Evolutionary conservation across 2,329 filamentous ascomycete species (phyloP), one percentile per base, ranked within the genome.

Genomic region (Aspergillus phoenicis): DNA sequence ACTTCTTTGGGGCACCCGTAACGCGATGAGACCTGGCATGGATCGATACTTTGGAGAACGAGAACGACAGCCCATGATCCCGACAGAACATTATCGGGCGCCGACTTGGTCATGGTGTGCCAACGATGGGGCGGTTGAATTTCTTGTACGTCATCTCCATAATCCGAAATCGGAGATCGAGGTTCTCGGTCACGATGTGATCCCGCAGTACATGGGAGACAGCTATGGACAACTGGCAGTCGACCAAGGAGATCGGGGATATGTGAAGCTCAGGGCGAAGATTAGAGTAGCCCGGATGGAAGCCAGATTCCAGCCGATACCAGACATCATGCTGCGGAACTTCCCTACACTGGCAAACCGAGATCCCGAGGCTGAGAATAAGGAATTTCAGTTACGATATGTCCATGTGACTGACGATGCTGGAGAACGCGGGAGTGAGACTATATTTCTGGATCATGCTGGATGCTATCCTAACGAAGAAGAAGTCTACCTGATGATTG

Each of bases 91-190:
- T 30, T 51, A 51, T 10, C 47, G 47, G n/a, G 47, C 24, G 28
- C 47, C 47, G 10, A 30, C 47, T 7, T 51, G 47, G 47, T 51
- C 47, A 10, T 51, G 26, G 47, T 51, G 47, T 51, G 47, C 47
- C 26, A 30, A 51, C 11, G 47, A 51, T 33, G 47, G 47, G 26
- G 26, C 28, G 26, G 10, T 51, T 30, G 47, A 51, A 6, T 51
- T 51, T 11, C 4, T 51, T 33, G 47, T 15, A 5, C 3, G 8
- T 11, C 20, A 51, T 33, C 28, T 51, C 8, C 7, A 51, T 17
- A 26, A n/a, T 33, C 15, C 47, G n/a, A 33, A 13, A n/a, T 11
- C 47, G 26, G 47, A 51, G 7, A 51, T 51, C 33, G 26, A 51
- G 47, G 28, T 51, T 2, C 47, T 51, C 47, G 47, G 15, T 10